Percentiles rank a stretch among this genome's conserved stretches.
Evolutionary conservation across 2,329 filamentous ascomycete genomes (phyloP).

Genomic region (Phaeosphaeria sp.): DNA sequence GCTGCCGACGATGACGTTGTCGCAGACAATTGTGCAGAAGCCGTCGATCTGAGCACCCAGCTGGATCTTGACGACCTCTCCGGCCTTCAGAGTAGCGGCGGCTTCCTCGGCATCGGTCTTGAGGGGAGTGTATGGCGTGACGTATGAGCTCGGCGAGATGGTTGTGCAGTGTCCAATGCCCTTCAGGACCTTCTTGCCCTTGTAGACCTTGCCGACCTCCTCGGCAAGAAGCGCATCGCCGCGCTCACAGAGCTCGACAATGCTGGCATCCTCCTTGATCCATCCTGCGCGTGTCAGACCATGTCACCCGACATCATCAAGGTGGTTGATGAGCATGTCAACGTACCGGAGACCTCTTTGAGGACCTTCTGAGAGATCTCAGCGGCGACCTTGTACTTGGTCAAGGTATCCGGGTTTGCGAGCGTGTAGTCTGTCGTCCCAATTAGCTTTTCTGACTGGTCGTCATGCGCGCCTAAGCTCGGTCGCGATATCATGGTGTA

Average conservation of each 20-base stretch:
- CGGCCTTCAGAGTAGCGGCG: conserved; percentile 76
- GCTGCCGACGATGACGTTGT: conserved; percentile 79
- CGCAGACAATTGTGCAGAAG: conserved; percentile 94
- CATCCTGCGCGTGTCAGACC: conserved; percentile 57
- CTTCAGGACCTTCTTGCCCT: conserved; percentile 96
- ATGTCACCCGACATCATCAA: conserved; percentile 9
- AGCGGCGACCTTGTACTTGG: conserved; percentile 98
- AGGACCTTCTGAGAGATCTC: conserved; percentile 96
- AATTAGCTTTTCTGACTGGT: conserved; percentile 35
- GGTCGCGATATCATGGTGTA: conserved; percentile 1
- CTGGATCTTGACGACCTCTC: conserved; percentile 95
- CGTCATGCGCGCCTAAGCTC: conserved; percentile 14
- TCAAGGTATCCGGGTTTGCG: conserved; percentile 91
- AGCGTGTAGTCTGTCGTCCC: conserved; percentile 76
- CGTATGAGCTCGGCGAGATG: conserved; percentile 89
- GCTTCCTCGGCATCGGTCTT: conserved; percentile 87
- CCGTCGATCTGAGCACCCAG: conserved; percentile 99
- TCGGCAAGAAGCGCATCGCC: conserved; percentile 95
- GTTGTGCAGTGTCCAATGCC: conserved; percentile 95
- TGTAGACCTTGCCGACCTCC: conserved; percentile 94
- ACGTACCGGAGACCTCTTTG: conserved; percentile 74
- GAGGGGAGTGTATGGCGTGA: conserved; percentile 96
- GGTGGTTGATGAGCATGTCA: not conserved
- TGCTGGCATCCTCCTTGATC: conserved; percentile 86
- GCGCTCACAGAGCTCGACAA: conserved; percentile 92